Evolutionary conservation across 2,329 filamentous ascomycete genomes (phyloP), one percentile per base, ranked within the genome.

Genomic region (Fusarium odoratissimum): DNA sequence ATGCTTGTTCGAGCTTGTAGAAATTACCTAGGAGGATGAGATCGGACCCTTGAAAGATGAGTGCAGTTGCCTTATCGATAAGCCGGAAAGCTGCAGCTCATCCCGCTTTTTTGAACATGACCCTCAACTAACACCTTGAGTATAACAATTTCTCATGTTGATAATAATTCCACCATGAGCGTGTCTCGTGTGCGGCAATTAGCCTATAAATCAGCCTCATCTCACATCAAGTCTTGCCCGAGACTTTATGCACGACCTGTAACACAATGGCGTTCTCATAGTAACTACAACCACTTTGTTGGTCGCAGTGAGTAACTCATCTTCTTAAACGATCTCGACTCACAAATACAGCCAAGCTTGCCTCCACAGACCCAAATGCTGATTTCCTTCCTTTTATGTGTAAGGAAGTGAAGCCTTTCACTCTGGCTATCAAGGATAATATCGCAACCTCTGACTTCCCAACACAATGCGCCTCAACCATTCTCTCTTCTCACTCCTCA

Each of bases 381-480:
- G 52, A 64, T 10, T 38, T 72, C 17, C 38, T 72, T 19, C 69
- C 74, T 44, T 64, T 72, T 7, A 66, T 67, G 12, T 71, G 64
- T 16, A 66, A 76, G 30, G 70, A 76, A 59, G 72, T 74, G 40
- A 76, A 71, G 13, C 71, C 77, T 10, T 86, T 88, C 69, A 81
- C 79, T 37, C 83, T 93, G 57, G 90, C 91, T 8, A 85, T 95
- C 59, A 95, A 95, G 79, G 93, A 95, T 83, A 95, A 95, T 79
- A 94, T 95, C 72, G 89, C 91, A 59, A 92, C 91, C 1, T 80
- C 79, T 25, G 83, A 86, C 38, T 82, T 89, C n/a, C 87, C 89
- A 3, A 97, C 95, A 30, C 97, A 95, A 83, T 97, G 95, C 82
- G 93, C 91, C 71, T 98, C 95, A 5, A 84, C 84, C 25, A 92